Evolutionary conservation across 495 filamentous ascomycete genomes (phyloP), one percentile per base, ranked within the genome.

Genomic region (Penicillium maclennaniae): DNA sequence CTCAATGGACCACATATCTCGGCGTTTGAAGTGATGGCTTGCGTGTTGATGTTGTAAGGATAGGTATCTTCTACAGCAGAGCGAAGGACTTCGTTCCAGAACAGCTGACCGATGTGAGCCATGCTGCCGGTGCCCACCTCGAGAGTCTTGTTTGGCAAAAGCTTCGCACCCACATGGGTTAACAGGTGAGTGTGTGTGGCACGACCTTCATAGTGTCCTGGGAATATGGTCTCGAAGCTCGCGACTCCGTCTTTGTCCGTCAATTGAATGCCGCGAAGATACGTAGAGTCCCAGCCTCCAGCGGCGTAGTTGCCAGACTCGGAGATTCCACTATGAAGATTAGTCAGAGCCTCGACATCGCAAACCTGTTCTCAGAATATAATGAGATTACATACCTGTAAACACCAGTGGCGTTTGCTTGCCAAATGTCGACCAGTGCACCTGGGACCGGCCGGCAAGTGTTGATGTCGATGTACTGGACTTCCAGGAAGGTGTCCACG

Each of bases 61-160:
- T 66, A 68, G 9, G 69, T 76, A n/a, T 69, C 62, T 58, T 84
- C 79, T 37, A 87, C 80, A 31, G 72, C 74, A 10, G 56, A 64
- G 54, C 81, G 76, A 17, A 86, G 75, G 27, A 70, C 73, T 58
- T 87, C 76, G 47, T 81, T 79, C 67, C 79, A 88, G 77, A 83
- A 87, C 14, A 87, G 55, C 63, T 87, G 83, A 37, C 69, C 69
- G 40, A 69, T 72, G 43, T 72, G 67, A 4, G 65, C 61, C 31
- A 72, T 54, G 38, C 63, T 70, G 47, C 69, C 69, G 37, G 61
- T 69, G 42, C 59, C 69, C 14, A 51, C 83, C 69, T 74, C 63
- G 27, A 79, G 73, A 27, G 70, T 70, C 40, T 73, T 76, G 68
- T 83, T 81, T 7, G 69, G 58, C 42, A 73, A 65, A 12, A 75